A percentile compares a stretch with the other conserved stretches of the same genome.
Evolutionary conservation across 306 rosid genomes (phyloP).

Genomic region (Pyrus betulifolia): DNA sequence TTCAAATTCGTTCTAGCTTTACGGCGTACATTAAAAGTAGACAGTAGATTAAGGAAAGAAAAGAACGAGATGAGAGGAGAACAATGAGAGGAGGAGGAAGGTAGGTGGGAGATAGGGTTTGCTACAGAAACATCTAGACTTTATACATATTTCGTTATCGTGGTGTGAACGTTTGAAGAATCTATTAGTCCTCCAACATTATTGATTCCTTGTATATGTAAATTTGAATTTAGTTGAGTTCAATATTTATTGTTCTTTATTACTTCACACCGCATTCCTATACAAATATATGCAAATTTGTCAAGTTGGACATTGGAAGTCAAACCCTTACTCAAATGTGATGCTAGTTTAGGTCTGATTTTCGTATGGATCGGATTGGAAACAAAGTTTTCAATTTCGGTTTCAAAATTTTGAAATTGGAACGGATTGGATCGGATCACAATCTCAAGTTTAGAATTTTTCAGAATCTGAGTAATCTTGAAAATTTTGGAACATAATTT

Average conservation of each 20-base stretch:
- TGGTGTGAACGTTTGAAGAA: constrained; percentile 12
- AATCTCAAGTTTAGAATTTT: no score
- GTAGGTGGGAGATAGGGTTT: neutral
- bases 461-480: no score
- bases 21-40: neutral
- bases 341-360: neutral
- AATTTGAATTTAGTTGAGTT: neutral
- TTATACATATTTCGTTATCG: neutral
- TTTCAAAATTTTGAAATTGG: no score
- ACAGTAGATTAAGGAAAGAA: neutral
- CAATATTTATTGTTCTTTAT: neutral
- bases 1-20: neutral
- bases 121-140: neutral
- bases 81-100: neutral
- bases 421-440: no score
- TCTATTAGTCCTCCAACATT: neutral
- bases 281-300: neutral
- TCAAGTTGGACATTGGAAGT: neutral
- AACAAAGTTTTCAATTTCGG: no score
- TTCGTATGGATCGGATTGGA: no score
- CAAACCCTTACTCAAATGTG: neutral
- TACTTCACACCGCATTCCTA: neutral
- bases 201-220: neutral
- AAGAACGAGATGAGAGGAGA: neutral
- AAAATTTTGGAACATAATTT: no score